Conservation (phyloP, 192 early-diverging fungal genomes). For the Piromyces finnis region DNA sequence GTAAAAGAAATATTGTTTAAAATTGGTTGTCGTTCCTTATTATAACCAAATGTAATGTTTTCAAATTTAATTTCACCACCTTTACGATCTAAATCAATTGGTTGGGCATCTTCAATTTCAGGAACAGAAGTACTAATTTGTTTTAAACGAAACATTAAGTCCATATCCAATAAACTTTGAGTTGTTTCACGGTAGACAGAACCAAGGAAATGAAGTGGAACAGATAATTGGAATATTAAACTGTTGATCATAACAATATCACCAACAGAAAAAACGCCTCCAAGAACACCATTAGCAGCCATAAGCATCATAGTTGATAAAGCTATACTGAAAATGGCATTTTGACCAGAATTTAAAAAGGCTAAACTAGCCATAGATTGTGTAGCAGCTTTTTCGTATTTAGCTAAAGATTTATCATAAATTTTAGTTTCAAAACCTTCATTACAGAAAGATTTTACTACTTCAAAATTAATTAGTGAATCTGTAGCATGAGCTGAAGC, state of each 20-base stretch:
- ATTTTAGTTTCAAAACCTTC: constrained; percentile 76
- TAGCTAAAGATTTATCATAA: constrained; percentile 70
- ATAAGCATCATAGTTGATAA: constrained; percentile 94
- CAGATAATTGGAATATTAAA: constrained; percentile 89
- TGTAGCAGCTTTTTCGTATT: constrained; percentile 89
- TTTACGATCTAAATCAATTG: constrained; percentile 6
- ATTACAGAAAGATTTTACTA: constrained; percentile 93
- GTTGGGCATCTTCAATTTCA: constrained; percentile 8
- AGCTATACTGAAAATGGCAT: constrained; percentile 79
- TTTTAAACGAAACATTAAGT: constrained; percentile 79
- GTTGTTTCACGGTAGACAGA: constrained; percentile 92
- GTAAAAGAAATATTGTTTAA: constrained; percentile 51
- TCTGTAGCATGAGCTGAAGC: constrained; percentile 89
- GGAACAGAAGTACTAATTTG: constrained; percentile 24
- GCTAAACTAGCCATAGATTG: constrained; percentile 77
- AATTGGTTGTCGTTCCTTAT: constrained; percentile 28
- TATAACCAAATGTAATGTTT: constrained; percentile 80
- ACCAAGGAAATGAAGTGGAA: constrained; percentile 95
- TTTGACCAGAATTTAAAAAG: constrained; percentile 88
- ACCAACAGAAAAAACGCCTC: constrained; percentile 73
- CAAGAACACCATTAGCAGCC: constrained; percentile 69
- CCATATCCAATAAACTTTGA: constrained; percentile 94
- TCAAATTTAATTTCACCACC: constrained; percentile 65
- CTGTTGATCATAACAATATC: constrained; percentile 99
- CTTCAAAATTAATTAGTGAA: constrained; percentile 92